phyloP scores from a whole-genome alignment of 2,329 filamentous ascomycete species.

The Clarireedia paspali region DNA sequence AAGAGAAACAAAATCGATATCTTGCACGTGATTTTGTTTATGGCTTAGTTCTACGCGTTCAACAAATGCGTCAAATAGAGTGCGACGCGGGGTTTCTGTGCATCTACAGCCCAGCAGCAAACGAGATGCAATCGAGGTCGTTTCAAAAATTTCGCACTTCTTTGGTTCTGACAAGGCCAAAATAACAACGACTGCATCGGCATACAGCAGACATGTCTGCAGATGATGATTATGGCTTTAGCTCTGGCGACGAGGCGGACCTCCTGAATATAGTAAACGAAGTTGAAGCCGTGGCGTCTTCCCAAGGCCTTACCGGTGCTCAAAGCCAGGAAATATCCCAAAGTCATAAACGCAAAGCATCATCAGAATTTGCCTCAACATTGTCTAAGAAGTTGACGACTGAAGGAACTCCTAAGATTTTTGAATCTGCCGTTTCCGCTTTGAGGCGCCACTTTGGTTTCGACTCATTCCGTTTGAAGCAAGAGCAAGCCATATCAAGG shows the following conservation, averaged over 20 bases:
- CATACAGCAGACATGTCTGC: neutral
- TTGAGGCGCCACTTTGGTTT: constrained; percentile 35
- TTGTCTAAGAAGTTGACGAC: constrained; percentile 7
- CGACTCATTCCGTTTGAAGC: constrained; percentile 36
- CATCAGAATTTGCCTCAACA: neutral
- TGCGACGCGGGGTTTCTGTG: too few species aligned
- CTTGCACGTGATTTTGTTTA: too few species aligned
- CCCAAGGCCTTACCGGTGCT: neutral
- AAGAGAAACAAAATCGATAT: too few species aligned
- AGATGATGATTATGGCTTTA: constrained; percentile 15
- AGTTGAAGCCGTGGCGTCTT: neutral
- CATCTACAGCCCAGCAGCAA: neutral
- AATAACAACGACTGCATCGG: neutral
- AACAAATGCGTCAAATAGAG: too few species aligned
- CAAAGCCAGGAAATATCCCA: neutral
- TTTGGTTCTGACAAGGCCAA: neutral
- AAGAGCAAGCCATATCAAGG: constrained; percentile 36
- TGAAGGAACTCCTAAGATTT: neutral
- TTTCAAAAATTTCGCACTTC: neutral
- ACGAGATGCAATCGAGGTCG: neutral
- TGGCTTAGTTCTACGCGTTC: too few species aligned
- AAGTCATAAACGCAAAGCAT: constrained; percentile 9
- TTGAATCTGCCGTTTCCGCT: constrained; percentile 28
- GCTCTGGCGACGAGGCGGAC: constrained; percentile 16
- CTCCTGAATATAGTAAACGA: constrained; percentile 7